These are phyloP conservation scores for Setomelanomma holmii DNA, from an alignment of 2,329 filamentous ascomycete species.

Conservation along the genomic window DNA sequence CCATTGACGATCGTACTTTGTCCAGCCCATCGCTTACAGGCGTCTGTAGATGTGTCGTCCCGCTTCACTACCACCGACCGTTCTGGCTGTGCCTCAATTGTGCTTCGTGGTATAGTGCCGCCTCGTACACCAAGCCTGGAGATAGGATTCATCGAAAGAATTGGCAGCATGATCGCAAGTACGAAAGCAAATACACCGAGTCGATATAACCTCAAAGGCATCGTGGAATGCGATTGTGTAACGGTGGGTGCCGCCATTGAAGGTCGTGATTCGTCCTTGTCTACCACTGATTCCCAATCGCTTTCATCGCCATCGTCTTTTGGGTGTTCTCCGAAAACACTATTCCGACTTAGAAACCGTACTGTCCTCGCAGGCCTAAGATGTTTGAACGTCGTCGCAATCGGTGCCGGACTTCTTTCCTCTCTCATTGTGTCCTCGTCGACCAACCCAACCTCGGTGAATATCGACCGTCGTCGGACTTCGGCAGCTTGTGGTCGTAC, in stretches of 20 bases:
- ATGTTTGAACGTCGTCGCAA: slow-evolving; percentile 26
- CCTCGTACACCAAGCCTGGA: slow-evolving; percentile 35
- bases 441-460: slow-evolving; percentile 47
- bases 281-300: slow-evolving; percentile 38
- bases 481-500: slow-evolving; percentile 32
- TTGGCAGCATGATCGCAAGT: slow-evolving; percentile 43
- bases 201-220: slow-evolving; percentile 34
- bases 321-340: slow-evolving; percentile 26
- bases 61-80: slow-evolving; percentile 28
- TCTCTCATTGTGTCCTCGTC: slow-evolving; percentile 39
- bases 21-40: slow-evolving; percentile 48
- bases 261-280: slow-evolving; percentile 29
- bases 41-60: slow-evolving; percentile 40
- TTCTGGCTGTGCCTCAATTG: slow-evolving; percentile 24
- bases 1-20: slow-evolving; percentile 72
- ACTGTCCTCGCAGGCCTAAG: slow-evolving; percentile 37
- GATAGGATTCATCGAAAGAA: slow-evolving; percentile 38
- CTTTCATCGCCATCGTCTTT: slow-evolving; percentile 25
- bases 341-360: slow-evolving; percentile 42
- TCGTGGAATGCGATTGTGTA: slow-evolving; percentile 8
- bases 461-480: slow-evolving; percentile 42
- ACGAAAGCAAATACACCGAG: slow-evolving; percentile 37
- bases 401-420: slow-evolving; percentile 40
- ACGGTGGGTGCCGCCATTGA: slow-evolving; percentile 2
- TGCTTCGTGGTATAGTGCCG: slow-evolving; percentile 29